These are phyloP conservation scores for Biscogniauxia sp. DNA, from an alignment of 2,329 filamentous ascomycete genomes.

Conservation along the genomic window DNA sequence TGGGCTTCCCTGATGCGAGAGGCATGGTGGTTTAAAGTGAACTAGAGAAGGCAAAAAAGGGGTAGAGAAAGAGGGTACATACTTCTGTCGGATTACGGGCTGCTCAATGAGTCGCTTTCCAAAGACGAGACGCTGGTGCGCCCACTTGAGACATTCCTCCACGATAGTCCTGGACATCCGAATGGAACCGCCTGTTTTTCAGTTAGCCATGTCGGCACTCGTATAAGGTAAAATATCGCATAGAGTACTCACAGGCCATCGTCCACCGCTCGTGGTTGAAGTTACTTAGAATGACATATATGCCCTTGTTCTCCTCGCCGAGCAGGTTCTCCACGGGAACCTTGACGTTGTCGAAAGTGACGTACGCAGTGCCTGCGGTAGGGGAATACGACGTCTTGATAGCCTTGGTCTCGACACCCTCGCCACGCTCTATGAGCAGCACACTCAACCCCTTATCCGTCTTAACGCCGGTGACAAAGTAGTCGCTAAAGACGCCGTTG, in stretches of 20 bases:
- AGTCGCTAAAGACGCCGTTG: conserved; percentile 76
- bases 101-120: conserved; percentile 79
- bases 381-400: conserved; percentile 84
- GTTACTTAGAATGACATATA: conserved; percentile 79
- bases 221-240: conserved; percentile 8
- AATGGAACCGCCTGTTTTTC: conserved; percentile 49
- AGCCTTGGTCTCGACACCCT: conserved; percentile 71
- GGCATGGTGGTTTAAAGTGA: no score
- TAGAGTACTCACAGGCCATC: conserved; percentile 58
- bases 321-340: conserved; percentile 76
- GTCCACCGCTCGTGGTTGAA: conserved; percentile 86
- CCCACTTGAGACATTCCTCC: conserved; percentile 86
- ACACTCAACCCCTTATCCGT: conserved; percentile 79
- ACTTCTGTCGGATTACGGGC: conserved; percentile 80
- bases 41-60: no score
- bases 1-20: not conserved
- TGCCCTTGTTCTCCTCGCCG: conserved; percentile 81
- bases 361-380: conserved; percentile 72
- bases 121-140: conserved; percentile 82
- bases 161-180: conserved; percentile 67
- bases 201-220: conserved; percentile 23
- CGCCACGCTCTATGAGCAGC: conserved; percentile 69
- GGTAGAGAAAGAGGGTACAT: conserved; percentile 20
- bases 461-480: conserved; percentile 78
- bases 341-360: conserved; percentile 84